Conservation (phyloP, 345 rosid genomes). For the Citrus inodora region DNA sequence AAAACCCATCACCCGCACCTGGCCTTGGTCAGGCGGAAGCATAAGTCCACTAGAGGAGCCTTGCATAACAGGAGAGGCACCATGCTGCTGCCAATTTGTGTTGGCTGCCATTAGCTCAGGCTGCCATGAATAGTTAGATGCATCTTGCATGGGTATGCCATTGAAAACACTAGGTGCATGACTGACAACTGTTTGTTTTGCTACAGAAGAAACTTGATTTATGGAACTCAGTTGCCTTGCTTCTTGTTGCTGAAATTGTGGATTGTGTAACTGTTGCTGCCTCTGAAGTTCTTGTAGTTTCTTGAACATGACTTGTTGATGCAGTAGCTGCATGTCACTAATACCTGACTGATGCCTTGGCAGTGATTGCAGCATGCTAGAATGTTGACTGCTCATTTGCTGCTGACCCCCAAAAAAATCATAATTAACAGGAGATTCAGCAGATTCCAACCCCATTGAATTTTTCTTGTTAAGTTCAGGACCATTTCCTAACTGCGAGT, state of each 20-base stretch:
- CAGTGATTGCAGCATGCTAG: conserved; percentile 56
- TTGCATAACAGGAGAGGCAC: conserved; percentile 44
- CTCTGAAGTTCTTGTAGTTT: conserved; percentile 80
- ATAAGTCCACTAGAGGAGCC: conserved; percentile 55
- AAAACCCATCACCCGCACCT: conserved; percentile 40
- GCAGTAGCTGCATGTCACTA: conserved; percentile 72
- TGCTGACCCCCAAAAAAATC: conserved; percentile 69
- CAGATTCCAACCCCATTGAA: conserved; percentile 42
- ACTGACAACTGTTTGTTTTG: conserved; percentile 38
- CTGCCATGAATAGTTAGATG: conserved; percentile 56
- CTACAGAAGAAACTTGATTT: conserved; percentile 44
- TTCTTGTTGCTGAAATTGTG: conserved; percentile 52
- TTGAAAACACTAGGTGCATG: conserved; percentile 49
- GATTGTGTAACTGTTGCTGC: conserved; percentile 59
- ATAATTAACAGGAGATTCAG: conserved; percentile 65
- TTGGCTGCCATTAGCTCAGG: conserved; percentile 53
- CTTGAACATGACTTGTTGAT: conserved; percentile 66
- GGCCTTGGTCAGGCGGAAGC: conserved; percentile 62
- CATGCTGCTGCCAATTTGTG: conserved; percentile 51
- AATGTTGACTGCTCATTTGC: conserved; percentile 55
- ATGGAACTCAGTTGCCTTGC: conserved; percentile 46
- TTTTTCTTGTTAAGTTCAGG: conserved; percentile 46
- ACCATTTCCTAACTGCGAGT: conserved; percentile 43
- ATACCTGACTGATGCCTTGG: conserved; percentile 70
- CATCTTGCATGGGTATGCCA: conserved; percentile 61